Evolutionary conservation across 257 asterid genomes (phyloP), one percentile per base, ranked within the genome.

Genomic region (Solanum rostratum): DNA sequence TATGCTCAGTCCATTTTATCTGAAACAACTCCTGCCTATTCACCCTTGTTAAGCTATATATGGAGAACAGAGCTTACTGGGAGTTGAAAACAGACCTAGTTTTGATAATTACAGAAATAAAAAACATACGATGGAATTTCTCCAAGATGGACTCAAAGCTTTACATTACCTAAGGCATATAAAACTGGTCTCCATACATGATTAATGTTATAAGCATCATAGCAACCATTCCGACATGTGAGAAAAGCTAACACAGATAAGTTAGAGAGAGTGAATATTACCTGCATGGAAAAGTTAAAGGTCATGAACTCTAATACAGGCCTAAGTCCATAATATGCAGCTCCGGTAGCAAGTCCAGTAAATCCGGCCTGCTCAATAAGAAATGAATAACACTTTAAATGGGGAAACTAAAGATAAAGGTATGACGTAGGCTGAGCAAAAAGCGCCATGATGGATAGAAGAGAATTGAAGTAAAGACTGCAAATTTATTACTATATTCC

Each of bases 281-380:
- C 99, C 98, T 94, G 98, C 99, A 96, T 92, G 27, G 98, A 88
- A 90, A 96, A 96, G 93, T 94, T 94, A 80, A 96, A 92, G 20
- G 99, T 96, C 99, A 96, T 96, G 86, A 96, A 96, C 88, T 96
- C 99, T 53, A 96, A 65, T 45, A 94, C 90, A 86, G 99, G 99
- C 91, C 81, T 92, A 84, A 96, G 89, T 82, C 98, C 98, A 85
- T 94, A 88, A 89, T 96, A 96, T 68, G 99, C 99, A 60, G 99
- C 98, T 84, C 99, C 99, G 30, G 95, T 97, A 84, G 91, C 98
- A 63, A 96, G 95, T 84, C 99, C 99, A 84, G 98, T 24, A 89
- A 96, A 96, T 73, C 99, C 99, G 81, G 98, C 99, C 99, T 94
- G 78, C 10, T 84, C 83, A 74, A 83, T 37, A 68, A 71, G 46